These are phyloP conservation scores for Thymus mandschuricus DNA, from an alignment of 257 asterid genomes.

Conservation along the genomic window DNA sequence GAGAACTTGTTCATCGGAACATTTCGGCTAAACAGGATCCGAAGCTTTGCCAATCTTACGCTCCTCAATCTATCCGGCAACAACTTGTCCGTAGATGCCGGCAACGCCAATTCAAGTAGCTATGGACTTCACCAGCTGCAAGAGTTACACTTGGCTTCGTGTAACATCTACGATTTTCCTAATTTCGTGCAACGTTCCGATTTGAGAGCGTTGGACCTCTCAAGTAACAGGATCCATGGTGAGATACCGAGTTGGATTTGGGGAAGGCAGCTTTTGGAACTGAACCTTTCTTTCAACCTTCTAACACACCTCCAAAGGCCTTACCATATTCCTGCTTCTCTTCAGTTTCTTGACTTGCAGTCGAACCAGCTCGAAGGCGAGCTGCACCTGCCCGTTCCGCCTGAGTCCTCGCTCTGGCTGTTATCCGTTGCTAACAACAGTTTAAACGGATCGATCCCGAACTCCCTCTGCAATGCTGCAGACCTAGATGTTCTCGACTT, in stretches of 20 bases:
- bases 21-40: background rate
- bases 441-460: constrained; percentile 25
- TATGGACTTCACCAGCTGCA: background rate
- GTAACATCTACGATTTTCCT: constrained; percentile 41
- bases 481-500: constrained; percentile 33
- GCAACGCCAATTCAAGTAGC: background rate
- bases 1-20: constrained; percentile 46
- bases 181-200: constrained; percentile 14
- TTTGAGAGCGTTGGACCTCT: background rate
- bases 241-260: constrained; percentile 1
- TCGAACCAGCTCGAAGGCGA: background rate
- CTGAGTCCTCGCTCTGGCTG: no score
- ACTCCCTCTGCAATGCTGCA: constrained; percentile 30
- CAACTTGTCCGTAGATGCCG: background rate
- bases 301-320: background rate
- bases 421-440: background rate
- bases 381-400: background rate
- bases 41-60: background rate
- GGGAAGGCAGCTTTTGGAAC: background rate
- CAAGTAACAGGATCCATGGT: background rate
- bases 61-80: background rate
- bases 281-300: background rate
- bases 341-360: background rate
- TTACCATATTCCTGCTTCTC: background rate
- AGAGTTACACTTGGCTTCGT: background rate